These are phyloP conservation scores for Zygoascus meyerae DNA, from an alignment of 1,139 yeast genomes.

Conservation along the genomic window DNA sequence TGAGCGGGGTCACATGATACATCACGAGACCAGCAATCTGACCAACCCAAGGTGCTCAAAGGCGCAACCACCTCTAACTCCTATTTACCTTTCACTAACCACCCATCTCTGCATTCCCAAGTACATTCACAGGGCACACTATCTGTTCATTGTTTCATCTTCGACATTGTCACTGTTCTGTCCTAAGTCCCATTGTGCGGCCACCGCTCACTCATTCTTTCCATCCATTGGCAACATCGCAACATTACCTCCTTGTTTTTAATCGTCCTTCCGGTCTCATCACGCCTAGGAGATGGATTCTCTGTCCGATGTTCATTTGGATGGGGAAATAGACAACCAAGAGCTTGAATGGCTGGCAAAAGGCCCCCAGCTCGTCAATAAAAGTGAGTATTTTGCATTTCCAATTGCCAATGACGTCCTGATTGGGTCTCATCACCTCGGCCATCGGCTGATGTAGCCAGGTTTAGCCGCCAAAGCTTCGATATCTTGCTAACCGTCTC, in stretches of 20 bases:
- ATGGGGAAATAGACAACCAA: slow-evolving; percentile 5
- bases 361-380: slow-evolving; percentile 7
- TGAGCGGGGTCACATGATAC: not conserved
- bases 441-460: not conserved
- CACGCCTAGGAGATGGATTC: slow-evolving; percentile 2
- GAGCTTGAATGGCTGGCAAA: slow-evolving; percentile 10
- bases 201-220: no score
- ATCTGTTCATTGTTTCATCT: no score
- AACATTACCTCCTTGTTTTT: not conserved
- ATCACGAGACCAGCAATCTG: no score
- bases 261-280: not conserved
- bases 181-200: no score
- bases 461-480: no score
- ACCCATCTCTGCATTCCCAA: no score
- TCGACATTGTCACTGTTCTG: no score
- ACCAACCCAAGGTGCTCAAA: no score
- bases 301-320: slow-evolving; percentile 2
- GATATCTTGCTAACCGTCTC: no score
- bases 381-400: not conserved
- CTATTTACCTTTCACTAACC: no score
- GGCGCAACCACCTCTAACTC: no score
- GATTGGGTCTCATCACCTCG: not conserved
- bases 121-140: no score
- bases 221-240: not conserved
- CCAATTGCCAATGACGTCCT: not conserved